Evolutionary conservation across 2,329 filamentous ascomycete genomes (phyloP).

Genomic region (Botrytis byssoidea): DNA sequence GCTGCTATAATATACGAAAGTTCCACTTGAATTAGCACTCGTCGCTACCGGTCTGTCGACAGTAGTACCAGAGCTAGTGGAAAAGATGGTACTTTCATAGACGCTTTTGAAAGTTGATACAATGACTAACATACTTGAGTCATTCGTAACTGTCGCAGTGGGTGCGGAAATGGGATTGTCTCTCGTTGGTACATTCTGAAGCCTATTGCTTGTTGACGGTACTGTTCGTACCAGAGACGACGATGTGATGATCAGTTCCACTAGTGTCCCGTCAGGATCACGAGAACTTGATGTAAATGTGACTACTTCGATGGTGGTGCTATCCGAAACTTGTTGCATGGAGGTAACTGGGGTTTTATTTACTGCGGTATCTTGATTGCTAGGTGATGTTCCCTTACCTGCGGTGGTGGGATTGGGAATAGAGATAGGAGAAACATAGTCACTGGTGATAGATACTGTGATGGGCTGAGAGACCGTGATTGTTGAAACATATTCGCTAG

Average conservation of each 20-base stretch:
- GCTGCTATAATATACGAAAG: neutral
- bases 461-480: too few relatives aligned
- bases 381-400: neutral
- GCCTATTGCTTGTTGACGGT: neutral
- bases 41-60: neutral
- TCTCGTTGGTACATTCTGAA: neutral
- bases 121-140: neutral
- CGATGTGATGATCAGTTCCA: neutral
- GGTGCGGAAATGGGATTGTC: too few relatives aligned
- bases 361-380: neutral
- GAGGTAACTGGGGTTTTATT: too few relatives aligned
- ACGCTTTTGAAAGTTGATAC: slow-evolving; percentile 7
- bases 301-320: neutral
- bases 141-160: neutral
- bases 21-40: slow-evolving; percentile 12
- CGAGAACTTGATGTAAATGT: neutral
- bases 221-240: neutral
- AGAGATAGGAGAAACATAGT: neutral
- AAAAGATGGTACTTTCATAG: neutral
- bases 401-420: neutral
- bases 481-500: neutral
- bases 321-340: neutral
- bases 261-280: neutral
- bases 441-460: too few relatives aligned
- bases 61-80: neutral